A percentile compares a stretch with the other conserved stretches of the same genome.
Evolutionary conservation across 1,284 basidiomycete species (phyloP).

Genomic region (Cutaneotrichosporon sp.): DNA sequence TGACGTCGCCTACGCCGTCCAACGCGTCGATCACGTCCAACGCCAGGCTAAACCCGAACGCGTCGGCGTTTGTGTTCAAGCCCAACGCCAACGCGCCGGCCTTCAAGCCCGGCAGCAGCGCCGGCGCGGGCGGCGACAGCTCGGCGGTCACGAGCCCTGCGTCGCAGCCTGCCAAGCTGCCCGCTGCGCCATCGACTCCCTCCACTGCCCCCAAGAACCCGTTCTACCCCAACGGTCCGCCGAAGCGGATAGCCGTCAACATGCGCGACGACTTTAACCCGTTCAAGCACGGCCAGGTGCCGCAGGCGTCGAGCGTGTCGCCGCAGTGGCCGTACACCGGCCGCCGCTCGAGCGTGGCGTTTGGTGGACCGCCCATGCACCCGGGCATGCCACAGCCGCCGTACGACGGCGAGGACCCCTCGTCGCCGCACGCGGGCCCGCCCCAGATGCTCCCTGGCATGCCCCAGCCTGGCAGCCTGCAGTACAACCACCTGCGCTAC

Average conservation of each 20-base stretch:
- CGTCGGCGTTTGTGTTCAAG: constrained; percentile 61
- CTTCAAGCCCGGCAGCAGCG: constrained; percentile 40
- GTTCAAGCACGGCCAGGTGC: constrained; percentile 62
- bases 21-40: constrained; percentile 27
- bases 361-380: constrained; percentile 39
- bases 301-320: constrained; percentile 64
- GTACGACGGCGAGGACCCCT: constrained; percentile 11
- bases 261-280: constrained; percentile 93
- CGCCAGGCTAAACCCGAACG: constrained; percentile 69
- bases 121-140: neutral
- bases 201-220: constrained; percentile 56
- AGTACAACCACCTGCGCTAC: constrained; percentile 24
- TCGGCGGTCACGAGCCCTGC: constrained; percentile 5
- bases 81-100: constrained; percentile 52
- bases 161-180: constrained; percentile 1
- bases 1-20: constrained; percentile 51
- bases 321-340: constrained; percentile 82
- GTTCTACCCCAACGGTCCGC: constrained; percentile 73
- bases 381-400: constrained; percentile 10
- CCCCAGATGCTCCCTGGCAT: constrained; percentile 26
- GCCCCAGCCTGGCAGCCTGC: constrained; percentile 31
- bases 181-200: constrained; percentile 33
- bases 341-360: constrained; percentile 69
- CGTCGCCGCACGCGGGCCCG: constrained; percentile 21
- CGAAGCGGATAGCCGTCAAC: constrained; percentile 71